Percentiles rank a stretch among this genome's conserved stretches.
phyloP scores from a whole-genome alignment of 2,329 filamentous ascomycete species.

The Nakataea oryzae region DNA sequence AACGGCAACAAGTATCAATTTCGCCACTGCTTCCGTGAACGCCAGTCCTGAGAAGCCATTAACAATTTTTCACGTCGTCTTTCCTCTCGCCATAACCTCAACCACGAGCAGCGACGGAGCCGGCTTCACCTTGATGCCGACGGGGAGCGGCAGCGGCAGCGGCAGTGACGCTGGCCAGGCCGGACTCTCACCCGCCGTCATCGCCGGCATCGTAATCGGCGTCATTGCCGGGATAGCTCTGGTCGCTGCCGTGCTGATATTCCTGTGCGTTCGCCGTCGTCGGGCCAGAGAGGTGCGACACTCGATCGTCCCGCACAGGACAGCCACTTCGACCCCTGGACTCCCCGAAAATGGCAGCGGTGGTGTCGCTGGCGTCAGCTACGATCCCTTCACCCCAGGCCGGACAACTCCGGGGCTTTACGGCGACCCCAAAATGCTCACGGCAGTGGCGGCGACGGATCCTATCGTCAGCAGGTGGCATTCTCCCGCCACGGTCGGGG shows the following conservation, averaged over 20 bases:
- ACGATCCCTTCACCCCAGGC: background rate
- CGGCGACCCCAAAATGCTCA: background rate
- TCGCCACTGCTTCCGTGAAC: background rate
- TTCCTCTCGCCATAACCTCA: background rate
- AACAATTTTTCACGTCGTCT: background rate
- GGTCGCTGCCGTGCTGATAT: background rate
- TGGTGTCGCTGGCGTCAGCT: background rate
- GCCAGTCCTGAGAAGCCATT: background rate
- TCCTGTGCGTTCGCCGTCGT: background rate
- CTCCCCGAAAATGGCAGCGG: background rate
- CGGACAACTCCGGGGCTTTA: background rate
- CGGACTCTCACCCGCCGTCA: background rate
- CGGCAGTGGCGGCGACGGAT: background rate
- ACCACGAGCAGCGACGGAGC: background rate
- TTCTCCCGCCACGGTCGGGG: background rate
- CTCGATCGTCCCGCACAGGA: background rate
- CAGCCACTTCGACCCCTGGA: background rate
- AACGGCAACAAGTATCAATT: background rate
- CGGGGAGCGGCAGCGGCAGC: background rate
- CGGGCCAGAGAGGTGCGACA: background rate
- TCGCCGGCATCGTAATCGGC: slow-evolving; percentile 2
- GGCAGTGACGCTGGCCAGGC: background rate
- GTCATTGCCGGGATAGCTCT: background rate
- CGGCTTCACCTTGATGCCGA: background rate
- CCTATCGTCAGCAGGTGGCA: background rate